A percentile compares a stretch with the other conserved stretches of the same genome.
phyloP scores from a whole-genome alignment of 2,329 filamentous ascomycete genomes.

The Colletotrichum neosansevieriae region DNA sequence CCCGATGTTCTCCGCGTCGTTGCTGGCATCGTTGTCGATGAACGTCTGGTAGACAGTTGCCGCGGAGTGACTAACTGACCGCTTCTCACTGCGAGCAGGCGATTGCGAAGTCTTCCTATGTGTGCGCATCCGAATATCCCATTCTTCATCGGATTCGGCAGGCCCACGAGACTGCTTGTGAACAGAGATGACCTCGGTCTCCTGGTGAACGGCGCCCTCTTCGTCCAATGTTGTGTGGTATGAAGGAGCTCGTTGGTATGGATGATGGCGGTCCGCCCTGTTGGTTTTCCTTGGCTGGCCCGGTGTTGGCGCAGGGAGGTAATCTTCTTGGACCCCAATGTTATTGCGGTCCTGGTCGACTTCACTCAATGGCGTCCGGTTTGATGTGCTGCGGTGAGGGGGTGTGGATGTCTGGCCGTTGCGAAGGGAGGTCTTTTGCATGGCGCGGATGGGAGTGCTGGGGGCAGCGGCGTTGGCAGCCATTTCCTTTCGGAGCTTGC shows the following conservation, averaged over 20 bases:
- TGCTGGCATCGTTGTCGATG: slow-evolving; percentile 75
- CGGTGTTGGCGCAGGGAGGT: slow-evolving; percentile 92
- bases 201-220: slow-evolving; percentile 65
- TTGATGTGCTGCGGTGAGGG: slow-evolving; percentile 80
- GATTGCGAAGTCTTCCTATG: slow-evolving; percentile 75
- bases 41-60: slow-evolving; percentile 72
- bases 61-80: slow-evolving; percentile 82
- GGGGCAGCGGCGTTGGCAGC: slow-evolving; percentile 63
- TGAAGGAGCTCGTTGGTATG: slow-evolving; percentile 72
- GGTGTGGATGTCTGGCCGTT: slow-evolving; percentile 82
- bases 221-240: slow-evolving; percentile 59
- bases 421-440: slow-evolving; percentile 69
- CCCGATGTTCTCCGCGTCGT: slow-evolving; percentile 79
- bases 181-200: slow-evolving; percentile 71
- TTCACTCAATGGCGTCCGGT: slow-evolving; percentile 90
- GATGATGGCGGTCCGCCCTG: slow-evolving; percentile 80
- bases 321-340: slow-evolving; percentile 83
- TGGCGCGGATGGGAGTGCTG: slow-evolving; percentile 71
- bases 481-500: slow-evolving; percentile 71
- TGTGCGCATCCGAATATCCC: slow-evolving; percentile 79
- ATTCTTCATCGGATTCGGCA: slow-evolving; percentile 86
- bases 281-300: slow-evolving; percentile 94
- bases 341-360: slow-evolving; percentile 84
- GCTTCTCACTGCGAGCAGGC: slow-evolving; percentile 71
- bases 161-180: slow-evolving; percentile 71